Evolutionary conservation across 495 filamentous ascomycete species (phyloP).

Genomic region (Penicillium canescens): DNA sequence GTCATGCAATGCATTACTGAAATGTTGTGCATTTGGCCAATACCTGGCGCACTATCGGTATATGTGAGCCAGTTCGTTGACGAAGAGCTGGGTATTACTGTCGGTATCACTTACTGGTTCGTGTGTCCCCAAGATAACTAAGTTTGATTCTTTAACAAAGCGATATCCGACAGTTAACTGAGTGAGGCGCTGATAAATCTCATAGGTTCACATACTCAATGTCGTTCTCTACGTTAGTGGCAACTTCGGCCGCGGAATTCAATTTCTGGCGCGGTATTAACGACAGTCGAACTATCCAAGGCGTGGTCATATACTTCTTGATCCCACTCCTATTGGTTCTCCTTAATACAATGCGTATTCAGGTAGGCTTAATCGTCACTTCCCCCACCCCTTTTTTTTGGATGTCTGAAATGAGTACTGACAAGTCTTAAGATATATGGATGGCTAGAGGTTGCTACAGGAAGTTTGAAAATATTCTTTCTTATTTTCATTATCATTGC

Average conservation of each 20-base stretch:
- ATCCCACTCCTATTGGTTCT: slow-evolving; percentile 31
- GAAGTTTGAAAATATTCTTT: slow-evolving; percentile 36
- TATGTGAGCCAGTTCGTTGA: slow-evolving; percentile 53
- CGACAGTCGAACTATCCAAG: slow-evolving; percentile 23
- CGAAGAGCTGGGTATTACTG: slow-evolving; percentile 43
- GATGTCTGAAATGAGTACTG: neutral
- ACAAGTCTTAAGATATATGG: slow-evolving; percentile 33
- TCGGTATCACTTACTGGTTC: slow-evolving; percentile 51
- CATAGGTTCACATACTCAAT: slow-evolving; percentile 48
- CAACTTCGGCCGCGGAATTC: slow-evolving; percentile 36
- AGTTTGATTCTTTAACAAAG: too few species aligned
- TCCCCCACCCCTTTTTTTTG: neutral
- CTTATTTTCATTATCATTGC: slow-evolving; percentile 30
- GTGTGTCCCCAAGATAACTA: neutral
- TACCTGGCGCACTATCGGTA: slow-evolving; percentile 45
- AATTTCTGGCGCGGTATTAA: slow-evolving; percentile 32
- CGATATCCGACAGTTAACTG: neutral
- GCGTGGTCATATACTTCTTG: slow-evolving; percentile 27
- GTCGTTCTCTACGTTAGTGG: slow-evolving; percentile 40
- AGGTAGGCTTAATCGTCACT: slow-evolving; percentile 21
- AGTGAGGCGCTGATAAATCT: neutral
- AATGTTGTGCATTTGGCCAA: slow-evolving; percentile 50
- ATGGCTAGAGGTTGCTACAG: slow-evolving; percentile 37
- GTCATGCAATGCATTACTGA: slow-evolving; percentile 53
- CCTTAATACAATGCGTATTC: slow-evolving; percentile 34